phyloP scores from a whole-genome alignment of 2,329 filamentous ascomycete species.

The Drechslera avenae region DNA sequence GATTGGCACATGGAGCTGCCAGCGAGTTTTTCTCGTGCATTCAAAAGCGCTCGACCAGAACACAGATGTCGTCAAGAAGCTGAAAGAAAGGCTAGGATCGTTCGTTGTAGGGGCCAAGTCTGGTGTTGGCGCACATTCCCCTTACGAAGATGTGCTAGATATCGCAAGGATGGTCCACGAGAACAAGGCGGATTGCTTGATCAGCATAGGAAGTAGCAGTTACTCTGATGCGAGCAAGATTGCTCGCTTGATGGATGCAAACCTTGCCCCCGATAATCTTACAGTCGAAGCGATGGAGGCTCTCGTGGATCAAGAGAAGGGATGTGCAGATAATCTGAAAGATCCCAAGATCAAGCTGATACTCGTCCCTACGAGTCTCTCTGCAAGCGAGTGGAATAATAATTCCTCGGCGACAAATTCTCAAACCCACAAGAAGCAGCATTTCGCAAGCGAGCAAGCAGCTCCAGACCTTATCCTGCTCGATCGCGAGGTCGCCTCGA shows the following conservation, averaged over 20 bases:
- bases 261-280: constrained; percentile 17
- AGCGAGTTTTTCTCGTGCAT: constrained; percentile 25
- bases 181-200: constrained; percentile 25
- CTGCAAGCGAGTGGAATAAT: constrained; percentile 35
- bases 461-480: constrained; percentile 29
- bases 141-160: constrained; percentile 30
- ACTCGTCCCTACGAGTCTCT: constrained; percentile 30
- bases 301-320: constrained; percentile 26
- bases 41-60: constrained; percentile 27
- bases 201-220: constrained; percentile 32
- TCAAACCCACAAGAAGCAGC: constrained; percentile 30
- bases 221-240: constrained; percentile 39
- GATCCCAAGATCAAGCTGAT: constrained; percentile 27
- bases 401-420: constrained; percentile 28
- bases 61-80: constrained; percentile 20
- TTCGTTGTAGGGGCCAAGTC: constrained; percentile 26
- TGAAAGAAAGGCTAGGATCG: constrained; percentile 22
- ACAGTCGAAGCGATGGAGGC: constrained; percentile 29
- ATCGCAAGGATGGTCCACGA: constrained; percentile 23
- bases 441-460: constrained; percentile 26
- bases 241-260: constrained; percentile 27
- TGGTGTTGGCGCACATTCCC: constrained; percentile 30
- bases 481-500: constrained; percentile 32
- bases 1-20: constrained; percentile 23
- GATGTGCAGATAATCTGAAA: constrained; percentile 17